Percentiles rank a stretch among this genome's conserved stretches.
Evolutionary conservation across 164 flowering plant species (phyloP).

Genomic region (Taxillus chinensis): DNA sequence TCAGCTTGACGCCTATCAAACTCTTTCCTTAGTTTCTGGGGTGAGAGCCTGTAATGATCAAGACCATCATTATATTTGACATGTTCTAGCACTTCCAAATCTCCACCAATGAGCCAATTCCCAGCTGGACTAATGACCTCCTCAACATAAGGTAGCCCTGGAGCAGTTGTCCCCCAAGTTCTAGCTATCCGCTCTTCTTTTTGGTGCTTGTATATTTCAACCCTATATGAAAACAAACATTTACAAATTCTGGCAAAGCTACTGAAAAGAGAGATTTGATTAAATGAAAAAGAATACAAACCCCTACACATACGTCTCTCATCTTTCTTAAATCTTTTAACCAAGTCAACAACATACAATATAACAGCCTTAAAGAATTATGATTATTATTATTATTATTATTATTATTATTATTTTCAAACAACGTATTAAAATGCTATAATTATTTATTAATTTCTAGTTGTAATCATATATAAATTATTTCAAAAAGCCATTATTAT

Average conservation of each 20-base stretch:
- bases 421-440: too few relatives aligned
- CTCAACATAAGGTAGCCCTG: slow-evolving; percentile 93
- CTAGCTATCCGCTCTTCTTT: slow-evolving; percentile 96
- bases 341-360: too few relatives aligned
- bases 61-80: slow-evolving; percentile 91
- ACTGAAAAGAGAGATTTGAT: background rate
- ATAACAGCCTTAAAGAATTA: too few relatives aligned
- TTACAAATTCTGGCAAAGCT: background rate
- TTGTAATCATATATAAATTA: too few relatives aligned
- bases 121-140: slow-evolving; percentile 79
- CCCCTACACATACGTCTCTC: too few relatives aligned
- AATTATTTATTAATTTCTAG: too few relatives aligned
- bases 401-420: too few relatives aligned
- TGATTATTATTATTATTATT: too few relatives aligned
- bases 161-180: slow-evolving; percentile 94
- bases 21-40: slow-evolving; percentile 64
- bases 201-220: slow-evolving; percentile 88
- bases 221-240: slow-evolving; percentile 27
- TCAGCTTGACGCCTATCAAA: slow-evolving; percentile 85
- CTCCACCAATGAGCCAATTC: slow-evolving; percentile 93
- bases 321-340: too few relatives aligned
- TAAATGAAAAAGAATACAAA: too few relatives aligned
- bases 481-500: too few relatives aligned
- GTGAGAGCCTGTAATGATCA: slow-evolving; percentile 92
- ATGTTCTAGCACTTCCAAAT: slow-evolving; percentile 73